Conservation (phyloP, 345 rosid species). For the Turnera subulata region DNA sequence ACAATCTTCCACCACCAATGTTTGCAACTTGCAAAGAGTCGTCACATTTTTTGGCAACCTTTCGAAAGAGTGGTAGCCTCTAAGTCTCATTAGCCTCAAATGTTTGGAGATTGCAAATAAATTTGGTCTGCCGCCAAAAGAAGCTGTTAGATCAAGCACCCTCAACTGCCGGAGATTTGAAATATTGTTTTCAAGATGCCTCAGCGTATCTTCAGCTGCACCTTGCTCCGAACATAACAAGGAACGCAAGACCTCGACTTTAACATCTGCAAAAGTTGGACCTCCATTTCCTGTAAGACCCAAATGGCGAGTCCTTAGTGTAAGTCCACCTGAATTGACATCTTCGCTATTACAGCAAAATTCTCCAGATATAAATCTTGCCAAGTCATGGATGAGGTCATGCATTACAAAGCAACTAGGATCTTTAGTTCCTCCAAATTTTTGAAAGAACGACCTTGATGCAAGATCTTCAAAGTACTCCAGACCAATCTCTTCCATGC, state of each 20-base stretch:
- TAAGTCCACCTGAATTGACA: not conserved
- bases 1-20: too few relatives aligned
- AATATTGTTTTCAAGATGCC: not conserved
- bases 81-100: too few relatives aligned
- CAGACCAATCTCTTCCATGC: not conserved
- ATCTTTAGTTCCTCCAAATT: not conserved
- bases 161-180: not conserved
- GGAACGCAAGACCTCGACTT: not conserved
- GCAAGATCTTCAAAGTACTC: constrained; percentile 3
- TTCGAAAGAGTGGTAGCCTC: too few relatives aligned
- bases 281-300: not conserved
- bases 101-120: too few relatives aligned
- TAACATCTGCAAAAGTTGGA: not conserved
- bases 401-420: constrained; percentile 27
- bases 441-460: constrained; percentile 2
- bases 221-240: not conserved
- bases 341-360: not conserved
- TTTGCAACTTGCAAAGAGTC: too few relatives aligned
- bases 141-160: too few relatives aligned
- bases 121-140: too few relatives aligned
- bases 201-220: too few relatives aligned
- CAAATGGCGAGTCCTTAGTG: constrained; percentile 1
- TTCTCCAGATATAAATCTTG: constrained; percentile 27
- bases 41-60: too few relatives aligned
- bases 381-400: constrained; percentile 33